Evolutionary conservation across 1,284 basidiomycete species (phyloP), one percentile per base, ranked within the genome.

Genomic region (Tylopilus orsonianus): DNA sequence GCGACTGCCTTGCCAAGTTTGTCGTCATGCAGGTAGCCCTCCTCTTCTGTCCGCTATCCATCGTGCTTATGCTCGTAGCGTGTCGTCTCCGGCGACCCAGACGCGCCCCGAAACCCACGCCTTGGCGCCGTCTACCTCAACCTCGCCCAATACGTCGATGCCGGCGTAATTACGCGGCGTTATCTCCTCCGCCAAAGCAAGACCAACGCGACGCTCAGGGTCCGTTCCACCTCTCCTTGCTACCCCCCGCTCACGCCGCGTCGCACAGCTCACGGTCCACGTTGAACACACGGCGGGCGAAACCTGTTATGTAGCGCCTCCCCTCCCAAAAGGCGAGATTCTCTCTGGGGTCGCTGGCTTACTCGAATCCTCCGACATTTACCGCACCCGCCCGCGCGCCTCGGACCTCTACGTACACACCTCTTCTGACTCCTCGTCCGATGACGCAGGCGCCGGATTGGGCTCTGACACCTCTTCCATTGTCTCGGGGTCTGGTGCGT

Each of bases 131-230:
- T 90, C 9, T 72, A 78, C 50, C 71, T 92, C 44, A 86, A 92
- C 60, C 75, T 92, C 4, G 83, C 89, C 2, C 84, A 90, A 59
- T 91, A 90, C 56, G 85, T 82, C 8, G 76, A 78, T 41, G 69
- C 72, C 9, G 84, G 85, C 2, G 68, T 73, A 13, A 78, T 90
- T 23, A 83, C 80, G 3, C 75, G 89, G 14, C 75, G 81, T 19
- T 89, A 90, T 65, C 74, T 92, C 13, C 71, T 92, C 7, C 72
- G 80, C 44, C 78, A 89, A 56, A 88, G 84, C 63, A 87, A 86
- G 67, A 88, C 83, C 36, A 92, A 92, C 55, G 87, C 89, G 0
- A 85, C 83, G 2, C 74, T 92, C 41, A 85, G 83, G 71, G 81
- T 85, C 46, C 32, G 36, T 32, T 16, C 16, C 8, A 2, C 24